These are phyloP conservation scores for Russula foetens DNA, from an alignment of 768 basidiomycete species.

Conservation along the genomic window DNA sequence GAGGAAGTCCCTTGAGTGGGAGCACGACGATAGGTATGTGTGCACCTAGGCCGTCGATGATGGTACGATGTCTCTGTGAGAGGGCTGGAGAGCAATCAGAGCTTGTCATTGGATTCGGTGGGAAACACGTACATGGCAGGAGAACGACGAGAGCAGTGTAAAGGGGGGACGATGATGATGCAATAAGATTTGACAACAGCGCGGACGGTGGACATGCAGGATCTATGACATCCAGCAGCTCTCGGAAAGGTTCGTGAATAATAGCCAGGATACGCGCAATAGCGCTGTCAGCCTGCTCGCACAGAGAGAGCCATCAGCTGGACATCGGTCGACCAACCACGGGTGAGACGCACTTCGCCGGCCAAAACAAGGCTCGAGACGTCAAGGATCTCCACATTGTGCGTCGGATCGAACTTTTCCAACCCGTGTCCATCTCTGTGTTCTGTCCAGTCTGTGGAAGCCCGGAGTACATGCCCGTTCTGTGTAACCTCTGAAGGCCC, in stretches of 20 bases:
- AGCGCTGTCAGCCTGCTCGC: constrained; percentile 17
- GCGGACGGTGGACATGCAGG: constrained; percentile 44
- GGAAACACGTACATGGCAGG: constrained; percentile 28
- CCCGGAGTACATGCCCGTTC: constrained; percentile 36
- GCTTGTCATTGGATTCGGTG: background rate
- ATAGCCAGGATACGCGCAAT: constrained; percentile 31
- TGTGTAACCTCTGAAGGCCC: constrained; percentile 47
- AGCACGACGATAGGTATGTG: constrained; percentile 54
- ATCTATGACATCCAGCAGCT: constrained; percentile 45
- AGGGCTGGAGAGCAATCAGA: constrained; percentile 1
- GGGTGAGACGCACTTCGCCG: constrained; percentile 36
- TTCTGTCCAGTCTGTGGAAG: constrained; percentile 69
- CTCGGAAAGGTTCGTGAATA: constrained; percentile 50
- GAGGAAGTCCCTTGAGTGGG: constrained; percentile 23
- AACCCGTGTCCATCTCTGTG: constrained; percentile 55
- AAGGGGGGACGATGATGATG: constrained; percentile 49
- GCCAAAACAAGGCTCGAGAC: constrained; percentile 38
- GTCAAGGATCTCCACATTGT: constrained; percentile 56
- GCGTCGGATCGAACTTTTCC: constrained; percentile 55
- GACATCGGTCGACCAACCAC: background rate
- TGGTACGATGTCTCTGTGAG: constrained; percentile 23
- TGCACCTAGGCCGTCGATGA: constrained; percentile 38
- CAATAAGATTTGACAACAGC: constrained; percentile 43
- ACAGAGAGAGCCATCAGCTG: background rate
- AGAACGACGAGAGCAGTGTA: constrained; percentile 54